Evolutionary conservation across 169 alveolate genomes (phyloP), one percentile per base, ranked within the genome.

Genomic region (Plasmodium gonderi): DNA sequence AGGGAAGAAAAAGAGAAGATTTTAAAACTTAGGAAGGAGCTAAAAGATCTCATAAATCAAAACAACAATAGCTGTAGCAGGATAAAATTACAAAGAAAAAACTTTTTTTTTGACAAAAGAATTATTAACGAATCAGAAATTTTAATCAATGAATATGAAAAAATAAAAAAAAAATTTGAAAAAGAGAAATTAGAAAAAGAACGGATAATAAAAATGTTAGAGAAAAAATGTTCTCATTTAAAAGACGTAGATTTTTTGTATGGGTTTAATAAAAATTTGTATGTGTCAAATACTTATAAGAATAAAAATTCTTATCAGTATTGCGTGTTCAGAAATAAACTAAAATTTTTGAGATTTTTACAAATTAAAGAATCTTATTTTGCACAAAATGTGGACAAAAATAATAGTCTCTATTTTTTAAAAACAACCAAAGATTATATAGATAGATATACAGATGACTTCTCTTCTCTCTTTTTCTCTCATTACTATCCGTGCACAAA

Each of bases 111-210:
- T n/a, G 92, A 83, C 40, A 83, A 49, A 40, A 83, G 42, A 49
- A 47, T 69, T 72, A 83, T 83, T 69, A 83, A 83, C 60, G 92
- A 83, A 45, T 45, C 72, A 69, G 92, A 83, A 47, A 83, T 83
- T 64, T 51, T 83, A 17, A 33, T 69, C 42, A 29, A 31, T 72
- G 85, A 83, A 69, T 83, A 26, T 83, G 82, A 83, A 72, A 14
- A 83, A 51, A 83, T 83, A 29, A 83, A 83, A 83, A 72, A 72
- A 33, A 29, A 29, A n/a, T 83, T 83, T 72, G 82, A 72, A 83
- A 69, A 47, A 33, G 29, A 49, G 64, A 83, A 72, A 42, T 26
- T 47, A 83, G 68, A 51, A 74, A 83, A 83, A 31, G 75, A 69
- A 36, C 38, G 23, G 7, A 49, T 72, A 45, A 45, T 72, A 45